Evolutionary conservation across 2,329 filamentous ascomycete species (phyloP), one percentile per base, ranked within the genome.

Genomic region (Tolypocladium cylindrosporum): DNA sequence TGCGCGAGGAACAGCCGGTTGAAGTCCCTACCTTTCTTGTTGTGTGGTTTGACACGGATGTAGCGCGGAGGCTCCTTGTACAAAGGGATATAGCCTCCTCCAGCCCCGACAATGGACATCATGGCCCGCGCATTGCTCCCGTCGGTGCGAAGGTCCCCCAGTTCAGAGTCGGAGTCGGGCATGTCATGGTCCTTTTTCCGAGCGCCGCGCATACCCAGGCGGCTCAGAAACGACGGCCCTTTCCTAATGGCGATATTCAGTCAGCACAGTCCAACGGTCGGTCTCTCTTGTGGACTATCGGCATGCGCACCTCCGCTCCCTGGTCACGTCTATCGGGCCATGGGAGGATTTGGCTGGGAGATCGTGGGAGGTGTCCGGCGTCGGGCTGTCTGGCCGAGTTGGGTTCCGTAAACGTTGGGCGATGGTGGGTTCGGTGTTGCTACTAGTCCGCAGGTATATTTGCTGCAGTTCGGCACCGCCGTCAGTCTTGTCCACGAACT

Each of bases 51-150:
- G 60, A 96, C 88, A 63, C 91, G 90, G 66, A 97, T 94, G 68
- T 97, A 97, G 34, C 90, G 85, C 2, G 92, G 91, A 4, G 93
- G 92, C 57, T 92, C 90, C 63, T 94, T 94, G 68, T 95, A 87
- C 61, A 87, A 85, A 9, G 94, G 93, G 58, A 91, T 90, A 71
- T 88, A 97, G 59, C 91, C 88, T 57, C 75, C 77, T 58, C 75
- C 80, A 34, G 83, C 82, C 56, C 84, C 88, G 67, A 90, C 81
- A 55, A 88, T 83, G 60, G 90, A 87, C 42, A 88, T 88, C 71
- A 96, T 93, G 60, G 92, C 86, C 65, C 88, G 84, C 40, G 91
- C 89, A 72, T 95, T 87, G 76, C 87, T 89, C 57, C 91, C 91
- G 70, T 95, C 89, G 39, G 84, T 86, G 63, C 91, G 83, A 40